Conservation (phyloP, 768 basidiomycete species). For the Pulveroboletus ravenelii region DNA sequence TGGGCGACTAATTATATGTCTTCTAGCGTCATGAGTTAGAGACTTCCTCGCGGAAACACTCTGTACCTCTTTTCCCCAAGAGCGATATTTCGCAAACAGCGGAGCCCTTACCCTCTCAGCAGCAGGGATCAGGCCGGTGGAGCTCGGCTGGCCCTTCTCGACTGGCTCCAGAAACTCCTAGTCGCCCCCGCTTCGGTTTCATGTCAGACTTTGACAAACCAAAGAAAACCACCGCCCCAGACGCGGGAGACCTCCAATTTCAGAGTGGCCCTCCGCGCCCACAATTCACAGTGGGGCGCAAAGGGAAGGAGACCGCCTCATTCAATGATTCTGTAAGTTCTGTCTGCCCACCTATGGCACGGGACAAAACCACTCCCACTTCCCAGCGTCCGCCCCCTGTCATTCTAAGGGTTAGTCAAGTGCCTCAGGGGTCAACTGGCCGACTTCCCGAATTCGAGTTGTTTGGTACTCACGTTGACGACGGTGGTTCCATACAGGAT, state of each 20-base stretch:
- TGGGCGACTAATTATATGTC: slow-evolving; percentile 11
- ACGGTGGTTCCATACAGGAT: slow-evolving; percentile 8
- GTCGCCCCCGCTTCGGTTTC: slow-evolving; percentile 32
- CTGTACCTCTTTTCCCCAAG: slow-evolving; percentile 43
- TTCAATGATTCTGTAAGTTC: slow-evolving; percentile 7
- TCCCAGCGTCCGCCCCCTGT: slow-evolving; percentile 9
- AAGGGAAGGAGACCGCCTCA: slow-evolving; percentile 16
- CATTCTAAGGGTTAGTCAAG: slow-evolving; percentile 26
- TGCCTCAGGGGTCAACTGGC: slow-evolving; percentile 4
- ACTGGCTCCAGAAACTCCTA: slow-evolving; percentile 34
- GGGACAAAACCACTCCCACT: background rate
- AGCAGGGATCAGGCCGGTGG: slow-evolving; percentile 33
- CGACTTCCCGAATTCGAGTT: slow-evolving; percentile 19
- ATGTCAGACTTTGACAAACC: slow-evolving; percentile 23
- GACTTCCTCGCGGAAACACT: slow-evolving; percentile 46
- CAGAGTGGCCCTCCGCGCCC: slow-evolving; percentile 16
- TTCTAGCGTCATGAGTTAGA: slow-evolving; percentile 66
- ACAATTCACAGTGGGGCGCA: slow-evolving; percentile 9
- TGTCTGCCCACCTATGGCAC: background rate
- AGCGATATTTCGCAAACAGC: slow-evolving; percentile 40
- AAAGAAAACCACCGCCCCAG: slow-evolving; percentile 10
- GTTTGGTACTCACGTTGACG: slow-evolving; percentile 13
- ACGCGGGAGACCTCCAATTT: slow-evolving; percentile 26
- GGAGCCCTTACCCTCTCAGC: slow-evolving; percentile 37
- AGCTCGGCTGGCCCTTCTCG: slow-evolving; percentile 26